Conservation (phyloP, 768 basidiomycete genomes). For the Bullera alba region DNA sequence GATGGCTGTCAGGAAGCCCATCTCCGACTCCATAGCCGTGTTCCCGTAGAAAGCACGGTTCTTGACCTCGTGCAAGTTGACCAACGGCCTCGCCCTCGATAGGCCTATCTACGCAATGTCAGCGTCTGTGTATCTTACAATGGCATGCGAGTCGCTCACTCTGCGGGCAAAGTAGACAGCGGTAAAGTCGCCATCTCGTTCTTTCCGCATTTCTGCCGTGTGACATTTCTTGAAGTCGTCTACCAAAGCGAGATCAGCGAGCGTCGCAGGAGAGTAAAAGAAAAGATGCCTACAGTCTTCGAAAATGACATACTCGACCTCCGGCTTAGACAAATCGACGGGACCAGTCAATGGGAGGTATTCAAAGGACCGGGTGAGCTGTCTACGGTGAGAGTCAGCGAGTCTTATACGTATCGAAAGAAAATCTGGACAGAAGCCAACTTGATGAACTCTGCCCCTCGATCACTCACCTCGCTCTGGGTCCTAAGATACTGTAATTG, state of each 20-base stretch:
- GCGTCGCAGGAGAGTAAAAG: not conserved
- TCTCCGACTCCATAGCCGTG: constrained; percentile 95
- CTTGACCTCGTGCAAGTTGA: constrained; percentile 60
- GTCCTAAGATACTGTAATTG: constrained; percentile 18
- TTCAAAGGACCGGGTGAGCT: constrained; percentile 65
- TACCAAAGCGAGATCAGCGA: not conserved
- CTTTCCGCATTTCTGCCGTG: constrained; percentile 7
- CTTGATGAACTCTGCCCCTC: no score
- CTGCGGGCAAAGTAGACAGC: constrained; percentile 39
- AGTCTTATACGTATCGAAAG: not conserved
- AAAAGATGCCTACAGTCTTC: constrained; percentile 77
- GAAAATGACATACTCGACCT: constrained; percentile 64
- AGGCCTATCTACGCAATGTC: constrained; percentile 27
- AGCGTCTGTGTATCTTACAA: not conserved
- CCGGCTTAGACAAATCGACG: constrained; percentile 73
- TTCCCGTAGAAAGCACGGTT: constrained; percentile 86
- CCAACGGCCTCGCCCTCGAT: constrained; percentile 50
- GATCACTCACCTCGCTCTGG: constrained; percentile 19
- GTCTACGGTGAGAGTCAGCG: constrained; percentile 7
- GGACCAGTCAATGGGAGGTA: constrained; percentile 78
- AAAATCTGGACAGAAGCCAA: no score
- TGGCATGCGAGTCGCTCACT: constrained; percentile 18
- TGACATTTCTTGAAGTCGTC: constrained; percentile 14
- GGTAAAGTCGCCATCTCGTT: constrained; percentile 26
- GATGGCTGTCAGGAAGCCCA: constrained; percentile 92